Evolutionary conservation across 352 stramenopile genomes (phyloP).

Genomic region (Phytophthora capsici): DNA sequence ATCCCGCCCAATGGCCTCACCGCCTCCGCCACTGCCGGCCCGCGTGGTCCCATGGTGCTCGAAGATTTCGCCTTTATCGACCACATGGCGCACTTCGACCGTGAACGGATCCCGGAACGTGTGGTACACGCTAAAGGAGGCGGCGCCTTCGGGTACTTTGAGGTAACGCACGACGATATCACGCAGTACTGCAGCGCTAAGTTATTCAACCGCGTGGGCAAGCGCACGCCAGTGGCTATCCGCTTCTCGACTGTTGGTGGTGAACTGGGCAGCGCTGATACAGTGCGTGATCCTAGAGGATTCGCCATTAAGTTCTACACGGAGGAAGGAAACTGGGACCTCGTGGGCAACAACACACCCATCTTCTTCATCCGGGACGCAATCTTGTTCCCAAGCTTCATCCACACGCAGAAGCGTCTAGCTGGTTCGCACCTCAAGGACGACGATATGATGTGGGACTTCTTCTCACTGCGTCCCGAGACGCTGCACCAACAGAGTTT

Average conservation of each 20-base stretch:
- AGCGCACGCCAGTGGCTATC: constrained; percentile 85
- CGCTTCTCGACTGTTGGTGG: constrained; percentile 89
- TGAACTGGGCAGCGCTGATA: constrained; percentile 84
- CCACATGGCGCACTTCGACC: constrained; percentile 92
- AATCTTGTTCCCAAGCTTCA: constrained; percentile 93
- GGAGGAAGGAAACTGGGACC: constrained; percentile 94
- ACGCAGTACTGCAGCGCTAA: constrained; percentile 77
- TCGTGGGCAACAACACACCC: constrained; percentile 94
- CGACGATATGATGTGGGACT: constrained; percentile 92
- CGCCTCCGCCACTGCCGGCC: constrained; percentile 71
- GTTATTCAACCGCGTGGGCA: constrained; percentile 77
- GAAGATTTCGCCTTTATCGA: constrained; percentile 91
- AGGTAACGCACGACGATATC: constrained; percentile 73
- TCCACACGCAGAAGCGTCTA: constrained; percentile 94
- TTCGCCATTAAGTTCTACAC: constrained; percentile 96
- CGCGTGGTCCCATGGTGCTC: constrained; percentile 66
- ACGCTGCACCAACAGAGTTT: constrained; percentile 90
- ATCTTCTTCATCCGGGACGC: constrained; percentile 96
- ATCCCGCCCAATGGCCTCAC: constrained; percentile 71
- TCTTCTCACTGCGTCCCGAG: constrained; percentile 92
- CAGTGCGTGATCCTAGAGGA: constrained; percentile 86
- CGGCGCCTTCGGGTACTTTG: constrained; percentile 93
- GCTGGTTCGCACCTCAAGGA: constrained; percentile 89
- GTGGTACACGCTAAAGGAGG: constrained; percentile 92
- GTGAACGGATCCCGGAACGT: constrained; percentile 91